phyloP scores from a whole-genome alignment of 768 basidiomycete species.

The Gymnopilus dilepis region DNA sequence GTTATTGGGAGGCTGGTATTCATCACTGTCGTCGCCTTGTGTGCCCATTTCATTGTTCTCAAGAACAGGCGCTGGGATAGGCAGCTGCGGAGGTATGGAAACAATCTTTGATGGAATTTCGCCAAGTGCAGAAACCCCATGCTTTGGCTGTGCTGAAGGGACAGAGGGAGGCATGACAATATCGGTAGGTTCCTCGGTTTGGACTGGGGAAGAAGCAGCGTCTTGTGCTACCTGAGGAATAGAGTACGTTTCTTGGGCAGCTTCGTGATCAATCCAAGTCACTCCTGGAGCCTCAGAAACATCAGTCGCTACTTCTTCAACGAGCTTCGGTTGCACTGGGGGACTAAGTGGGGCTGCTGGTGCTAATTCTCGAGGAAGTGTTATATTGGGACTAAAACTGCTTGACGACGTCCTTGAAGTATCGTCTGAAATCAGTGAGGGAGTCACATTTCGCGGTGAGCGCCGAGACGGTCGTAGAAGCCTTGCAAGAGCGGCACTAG shows the following conservation, averaged over 20 bases:
- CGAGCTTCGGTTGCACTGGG: background rate
- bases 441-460: slow-evolving; percentile 3
- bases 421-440: slow-evolving; percentile 19
- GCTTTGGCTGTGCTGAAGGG: too few species aligned
- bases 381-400: background rate
- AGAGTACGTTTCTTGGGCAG: background rate
- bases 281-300: background rate
- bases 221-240: background rate
- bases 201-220: background rate
- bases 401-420: slow-evolving; percentile 11
- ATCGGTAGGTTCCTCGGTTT: background rate
- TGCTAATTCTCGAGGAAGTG: slow-evolving; percentile 1
- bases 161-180: background rate
- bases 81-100: too few species aligned
- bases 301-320: background rate
- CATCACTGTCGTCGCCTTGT: background rate
- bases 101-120: too few species aligned
- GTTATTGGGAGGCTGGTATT: background rate
- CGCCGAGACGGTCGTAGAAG: slow-evolving; percentile 3
- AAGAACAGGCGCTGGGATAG: background rate
- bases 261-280: background rate
- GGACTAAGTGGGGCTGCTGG: background rate
- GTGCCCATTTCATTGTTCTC: slow-evolving; percentile 5
- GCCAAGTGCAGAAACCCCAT: too few species aligned
- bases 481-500: background rate